Evolutionary conservation across 75 land plant species (phyloP).

Genomic region (Adiantum capillusveneris): DNA sequence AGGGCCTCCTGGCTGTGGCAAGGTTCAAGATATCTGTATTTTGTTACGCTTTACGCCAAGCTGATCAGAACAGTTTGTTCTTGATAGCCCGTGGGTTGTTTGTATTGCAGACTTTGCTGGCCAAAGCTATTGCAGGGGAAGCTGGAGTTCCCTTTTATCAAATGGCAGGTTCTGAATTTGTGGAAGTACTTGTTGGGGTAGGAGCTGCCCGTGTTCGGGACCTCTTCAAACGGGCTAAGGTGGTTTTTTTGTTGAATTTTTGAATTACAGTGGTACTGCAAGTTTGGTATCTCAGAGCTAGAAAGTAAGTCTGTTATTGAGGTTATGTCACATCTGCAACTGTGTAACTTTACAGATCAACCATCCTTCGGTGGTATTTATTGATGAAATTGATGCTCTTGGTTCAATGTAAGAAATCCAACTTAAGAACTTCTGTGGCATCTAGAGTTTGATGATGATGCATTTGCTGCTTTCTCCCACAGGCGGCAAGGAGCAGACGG

Average conservation of each 20-base stretch:
- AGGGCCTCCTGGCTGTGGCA: slow-evolving; percentile 98
- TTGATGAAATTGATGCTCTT: slow-evolving; percentile 97
- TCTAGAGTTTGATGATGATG: no score
- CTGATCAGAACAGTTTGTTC: no score
- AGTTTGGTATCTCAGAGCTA: no score
- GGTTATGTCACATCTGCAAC: no score
- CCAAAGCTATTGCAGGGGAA: slow-evolving; percentile 97
- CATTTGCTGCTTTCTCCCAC: no score
- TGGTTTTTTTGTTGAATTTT: slow-evolving; percentile 1
- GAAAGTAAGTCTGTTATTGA: no score
- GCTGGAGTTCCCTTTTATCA: slow-evolving; percentile 98
- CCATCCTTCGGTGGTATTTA: slow-evolving; percentile 87
- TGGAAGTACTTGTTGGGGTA: slow-evolving; percentile 92
- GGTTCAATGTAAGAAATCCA: slow-evolving; percentile 54
- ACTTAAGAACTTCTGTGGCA: no score
- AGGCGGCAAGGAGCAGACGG: slow-evolving; percentile 69
- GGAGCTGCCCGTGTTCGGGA: slow-evolving; percentile 95
- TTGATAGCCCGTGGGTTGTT: neutral
- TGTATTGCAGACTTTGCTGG: slow-evolving; percentile 66
- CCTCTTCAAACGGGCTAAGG: slow-evolving; percentile 94
- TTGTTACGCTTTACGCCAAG: no score
- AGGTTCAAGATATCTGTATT: slow-evolving; percentile 53
- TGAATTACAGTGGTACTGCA: no score
- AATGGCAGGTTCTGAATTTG: slow-evolving; percentile 99
- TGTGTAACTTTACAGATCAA: slow-evolving; percentile 51